Evolutionary conservation across 495 filamentous ascomycete genomes (phyloP).

Genomic region (Penicillium crystallinum): DNA sequence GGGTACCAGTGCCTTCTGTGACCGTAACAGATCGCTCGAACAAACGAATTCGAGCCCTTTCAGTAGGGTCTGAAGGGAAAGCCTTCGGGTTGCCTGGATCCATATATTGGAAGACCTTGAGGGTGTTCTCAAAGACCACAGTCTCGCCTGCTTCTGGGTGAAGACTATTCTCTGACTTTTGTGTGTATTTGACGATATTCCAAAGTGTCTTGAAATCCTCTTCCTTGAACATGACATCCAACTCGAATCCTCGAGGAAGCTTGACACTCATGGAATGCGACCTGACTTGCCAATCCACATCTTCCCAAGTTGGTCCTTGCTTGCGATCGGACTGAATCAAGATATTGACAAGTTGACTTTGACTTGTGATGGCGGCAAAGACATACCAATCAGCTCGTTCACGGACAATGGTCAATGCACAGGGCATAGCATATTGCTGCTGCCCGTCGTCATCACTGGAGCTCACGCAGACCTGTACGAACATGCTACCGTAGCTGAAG

Average conservation of each 20-base stretch:
- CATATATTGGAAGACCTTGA: slow-evolving; percentile 70
- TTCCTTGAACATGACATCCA: slow-evolving; percentile 64
- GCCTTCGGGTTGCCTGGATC: slow-evolving; percentile 59
- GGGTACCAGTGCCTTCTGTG: slow-evolving; percentile 60
- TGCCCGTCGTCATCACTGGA: slow-evolving; percentile 57
- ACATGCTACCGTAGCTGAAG: slow-evolving; percentile 72
- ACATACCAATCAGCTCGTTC: slow-evolving; percentile 61
- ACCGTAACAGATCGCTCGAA: slow-evolving; percentile 64
- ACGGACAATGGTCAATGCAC: slow-evolving; percentile 66
- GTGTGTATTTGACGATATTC: slow-evolving; percentile 76
- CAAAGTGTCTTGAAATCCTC: slow-evolving; percentile 69
- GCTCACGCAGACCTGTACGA: slow-evolving; percentile 62
- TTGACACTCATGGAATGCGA: slow-evolving; percentile 55
- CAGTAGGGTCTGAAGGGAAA: slow-evolving; percentile 69
- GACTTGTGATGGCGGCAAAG: slow-evolving; percentile 65
- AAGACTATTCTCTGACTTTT: slow-evolving; percentile 64
- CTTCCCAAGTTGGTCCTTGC: slow-evolving; percentile 69
- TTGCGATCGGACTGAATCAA: slow-evolving; percentile 62
- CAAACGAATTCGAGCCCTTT: slow-evolving; percentile 60
- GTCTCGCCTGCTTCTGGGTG: slow-evolving; percentile 60
- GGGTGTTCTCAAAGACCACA: slow-evolving; percentile 55
- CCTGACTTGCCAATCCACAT: slow-evolving; percentile 69
- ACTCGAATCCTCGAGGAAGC: slow-evolving; percentile 61
- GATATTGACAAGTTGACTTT: slow-evolving; percentile 71
- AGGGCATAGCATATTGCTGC: slow-evolving; percentile 59